Evolutionary conservation across 1,284 basidiomycete genomes (phyloP), one percentile per base, ranked within the genome.

Genomic region (Sporisorium sorghi): DNA sequence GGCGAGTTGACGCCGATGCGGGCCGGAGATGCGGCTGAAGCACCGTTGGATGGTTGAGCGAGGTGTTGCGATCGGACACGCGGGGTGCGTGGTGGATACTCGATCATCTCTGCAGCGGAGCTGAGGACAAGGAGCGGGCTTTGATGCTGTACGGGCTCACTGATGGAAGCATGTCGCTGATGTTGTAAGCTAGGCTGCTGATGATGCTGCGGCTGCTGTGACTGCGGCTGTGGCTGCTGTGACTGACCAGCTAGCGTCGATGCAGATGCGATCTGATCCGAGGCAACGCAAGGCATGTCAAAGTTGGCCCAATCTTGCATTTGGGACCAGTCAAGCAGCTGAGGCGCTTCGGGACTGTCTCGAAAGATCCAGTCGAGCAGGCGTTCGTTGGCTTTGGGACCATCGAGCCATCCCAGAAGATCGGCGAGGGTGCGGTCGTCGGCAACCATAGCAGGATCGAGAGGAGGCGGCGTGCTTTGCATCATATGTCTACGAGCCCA

Each of bases 371-470:
- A 63, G 39, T 63, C 61, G 19, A 51, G 46, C 12, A 23, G 4
- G 17, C 12, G 2, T 12, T 56, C 37, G 15, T 15, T 2, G n/a
- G 33, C 24, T 6, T 23, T 11, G 6, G 53, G 49, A 0, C 61
- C 61, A 24, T 63, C 61, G 19, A 63, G 61, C 61, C 61, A 63
- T 3, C 52, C 54, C 7, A 63, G 33, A 6, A 63, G 32, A 21
- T 57, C 54, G 30, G 15, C n/a, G n/a, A 63, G 40, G 9, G 19
- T 52, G 3, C 42, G 61, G 11, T 63, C 35, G 33, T 44, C 14
- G 26, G 19, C 6, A 33, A 30, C 14, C 7, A 24, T n/a, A 21
- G 40, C 17, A 0, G 47, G 30, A 17, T 44, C 17, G 19, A 47
- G 30, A 3, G 23, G 3, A 5, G 32, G 10, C 2, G 42, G 42